phyloP scores from a whole-genome alignment of 2,329 filamentous ascomycete species.

The Pseudogymnoascus verrucosus region DNA sequence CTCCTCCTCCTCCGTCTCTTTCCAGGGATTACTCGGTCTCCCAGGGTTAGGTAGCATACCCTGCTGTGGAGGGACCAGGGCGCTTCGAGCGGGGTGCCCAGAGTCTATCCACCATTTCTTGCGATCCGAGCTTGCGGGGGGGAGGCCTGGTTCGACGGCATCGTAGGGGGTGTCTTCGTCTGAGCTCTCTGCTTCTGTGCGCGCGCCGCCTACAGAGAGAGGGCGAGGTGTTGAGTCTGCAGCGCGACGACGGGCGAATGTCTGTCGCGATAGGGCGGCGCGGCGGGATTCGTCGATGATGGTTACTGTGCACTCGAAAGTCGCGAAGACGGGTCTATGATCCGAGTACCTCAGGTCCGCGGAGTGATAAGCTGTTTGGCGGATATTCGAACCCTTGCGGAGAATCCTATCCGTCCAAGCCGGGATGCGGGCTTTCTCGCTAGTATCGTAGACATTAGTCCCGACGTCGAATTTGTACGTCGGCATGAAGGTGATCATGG shows the following conservation, averaged over 20 bases:
- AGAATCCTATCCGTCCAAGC: conserved; percentile 96
- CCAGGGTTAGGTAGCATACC: conserved; percentile 62
- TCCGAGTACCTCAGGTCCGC: conserved; percentile 86
- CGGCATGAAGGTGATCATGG: conserved; percentile 76
- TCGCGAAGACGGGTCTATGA: conserved; percentile 88
- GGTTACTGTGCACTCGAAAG: conserved; percentile 75
- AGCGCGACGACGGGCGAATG: conserved; percentile 64
- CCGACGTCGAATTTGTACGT: conserved; percentile 96
- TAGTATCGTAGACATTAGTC: conserved; percentile 81
- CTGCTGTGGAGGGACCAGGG: conserved; percentile 56
- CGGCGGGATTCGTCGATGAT: conserved; percentile 70
- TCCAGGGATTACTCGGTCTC: conserved; percentile 75
- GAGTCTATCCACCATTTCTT: conserved; percentile 65
- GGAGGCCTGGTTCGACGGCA: conserved; percentile 69
- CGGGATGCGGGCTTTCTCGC: conserved; percentile 87
- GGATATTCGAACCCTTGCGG: conserved; percentile 74
- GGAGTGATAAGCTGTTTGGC: conserved; percentile 73
- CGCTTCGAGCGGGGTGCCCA: conserved; percentile 66
- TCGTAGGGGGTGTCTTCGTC: conserved; percentile 44
- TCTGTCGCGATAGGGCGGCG: conserved; percentile 60
- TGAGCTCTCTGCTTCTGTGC: conserved; percentile 43
- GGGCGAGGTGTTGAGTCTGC: conserved; percentile 52
- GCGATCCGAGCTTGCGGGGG: conserved; percentile 58
- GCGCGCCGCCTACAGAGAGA: conserved; percentile 40
- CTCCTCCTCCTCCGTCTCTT: conserved; percentile 64